Conservation (phyloP, 2,329 filamentous ascomycete genomes). For the Hypoxylon sp. region DNA sequence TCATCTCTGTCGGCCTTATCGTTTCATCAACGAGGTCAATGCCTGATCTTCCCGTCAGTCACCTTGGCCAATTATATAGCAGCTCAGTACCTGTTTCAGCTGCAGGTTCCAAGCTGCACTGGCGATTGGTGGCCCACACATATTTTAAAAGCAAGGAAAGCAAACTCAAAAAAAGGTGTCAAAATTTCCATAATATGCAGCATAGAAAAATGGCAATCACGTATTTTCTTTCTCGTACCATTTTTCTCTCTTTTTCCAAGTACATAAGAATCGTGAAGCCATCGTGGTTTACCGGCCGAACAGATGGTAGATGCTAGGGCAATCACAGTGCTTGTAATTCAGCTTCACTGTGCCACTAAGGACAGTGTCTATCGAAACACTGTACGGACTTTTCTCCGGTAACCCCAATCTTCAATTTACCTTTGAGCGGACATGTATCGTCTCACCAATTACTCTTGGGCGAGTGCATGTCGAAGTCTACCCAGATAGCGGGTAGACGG, state of each 20-base stretch:
- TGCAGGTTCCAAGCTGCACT: not conserved
- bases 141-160: not conserved
- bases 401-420: too few relatives aligned
- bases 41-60: slow-evolving; percentile 20
- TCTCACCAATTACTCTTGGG: too few relatives aligned
- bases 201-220: too few relatives aligned
- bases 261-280: not conserved
- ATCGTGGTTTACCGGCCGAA: too few relatives aligned
- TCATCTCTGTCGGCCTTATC: not conserved
- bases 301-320: too few relatives aligned
- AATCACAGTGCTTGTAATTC: not conserved
- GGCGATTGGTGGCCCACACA: not conserved
- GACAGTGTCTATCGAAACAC: not conserved
- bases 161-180: too few relatives aligned
- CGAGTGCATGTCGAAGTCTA: too few relatives aligned
- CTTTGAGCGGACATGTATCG: too few relatives aligned
- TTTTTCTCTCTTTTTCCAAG: not conserved
- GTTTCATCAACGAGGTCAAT: slow-evolving; percentile 20
- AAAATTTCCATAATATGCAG: not conserved
- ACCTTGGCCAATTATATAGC: slow-evolving; percentile 13
- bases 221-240: too few relatives aligned
- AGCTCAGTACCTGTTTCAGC: not conserved
- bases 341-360: not conserved
- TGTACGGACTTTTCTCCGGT: not conserved
- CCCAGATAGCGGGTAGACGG: too few relatives aligned